phyloP scores from a whole-genome alignment of 2,329 filamentous ascomycete species.

The Geosmithia flava region DNA sequence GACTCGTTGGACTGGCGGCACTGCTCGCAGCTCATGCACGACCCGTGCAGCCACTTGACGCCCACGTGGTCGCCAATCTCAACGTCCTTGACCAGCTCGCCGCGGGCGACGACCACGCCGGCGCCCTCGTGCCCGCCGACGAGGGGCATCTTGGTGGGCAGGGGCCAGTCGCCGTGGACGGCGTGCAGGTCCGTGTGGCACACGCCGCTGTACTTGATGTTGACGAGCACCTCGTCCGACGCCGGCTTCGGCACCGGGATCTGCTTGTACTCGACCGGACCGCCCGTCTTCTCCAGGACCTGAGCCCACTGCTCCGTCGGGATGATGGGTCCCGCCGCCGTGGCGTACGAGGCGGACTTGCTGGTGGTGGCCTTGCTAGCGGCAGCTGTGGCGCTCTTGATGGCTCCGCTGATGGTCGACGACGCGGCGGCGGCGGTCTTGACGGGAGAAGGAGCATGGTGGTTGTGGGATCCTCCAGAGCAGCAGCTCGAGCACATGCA shows the following conservation, averaged over 20 bases:
- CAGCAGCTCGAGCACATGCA: background rate
- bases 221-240: conserved; percentile 82
- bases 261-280: conserved; percentile 59
- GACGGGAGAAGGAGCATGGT: too few species aligned
- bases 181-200: conserved; percentile 79
- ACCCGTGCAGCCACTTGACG: conserved; percentile 88
- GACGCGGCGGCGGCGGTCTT: background rate
- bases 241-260: conserved; percentile 73
- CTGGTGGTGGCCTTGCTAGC: background rate
- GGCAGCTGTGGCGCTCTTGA: background rate
- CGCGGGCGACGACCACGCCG: conserved; percentile 70
- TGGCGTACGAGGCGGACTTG: background rate
- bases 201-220: conserved; percentile 82
- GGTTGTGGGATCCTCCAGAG: background rate
- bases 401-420: background rate
- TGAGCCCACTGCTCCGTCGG: conserved; percentile 85
- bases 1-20: conserved; percentile 74
- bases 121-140: conserved; percentile 75
- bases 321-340: conserved; percentile 28
- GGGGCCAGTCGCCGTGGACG: conserved; percentile 81
- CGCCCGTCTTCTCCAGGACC: conserved; percentile 72
- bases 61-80: conserved; percentile 77
- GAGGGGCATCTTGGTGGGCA: conserved; percentile 67
- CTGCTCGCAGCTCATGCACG: conserved; percentile 72
- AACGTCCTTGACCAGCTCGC: conserved; percentile 63